Base-by-base conservation (phyloP, 129 eudicot species). In the Centella asiatica region DNA sequence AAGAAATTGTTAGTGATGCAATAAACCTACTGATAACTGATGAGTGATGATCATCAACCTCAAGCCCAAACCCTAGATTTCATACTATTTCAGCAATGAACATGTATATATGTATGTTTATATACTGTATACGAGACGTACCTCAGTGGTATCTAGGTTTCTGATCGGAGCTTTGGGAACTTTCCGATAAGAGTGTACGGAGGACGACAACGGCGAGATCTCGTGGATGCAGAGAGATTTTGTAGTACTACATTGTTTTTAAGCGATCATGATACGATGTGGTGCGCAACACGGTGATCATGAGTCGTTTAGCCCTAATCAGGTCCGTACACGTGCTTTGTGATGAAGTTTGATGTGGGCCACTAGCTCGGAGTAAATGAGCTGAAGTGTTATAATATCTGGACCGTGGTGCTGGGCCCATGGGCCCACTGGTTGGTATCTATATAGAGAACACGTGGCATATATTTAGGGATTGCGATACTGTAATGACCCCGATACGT, bases 181-280 rank as follows among this genome's bases (percentile, higher is more conserved):
- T 71, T 29, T 55, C 77, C 80, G 78, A 69, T 75, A 66, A 33
- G 20, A 24, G 48, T 67, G 75, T 71, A 71, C 77, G 77, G 80
- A 66, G 19, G 66, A 58, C 65, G 61, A 64, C 71, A 49, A 63
- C 80, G 69, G 67, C 78, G 69, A 79, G 78, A 79, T 75, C 78
- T 67, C 25, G 64, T 28, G 26, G 26, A 25, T 22, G 52, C 75
- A 26, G 69, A 45, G 62, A 72, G 24, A 25, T 52, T 66, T 51
- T 54, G 69, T 4, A 28, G 45, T 31, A 65, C 0, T 34, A 22
- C 22, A 32, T 60, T 40, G n/a, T n/a, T 50, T 55, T 54, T 45
- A 26, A 44, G 59, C 68, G 15, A 58, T 51, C 25, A 67, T 67
- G 68, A 4, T 49, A 54, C 37, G 44, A 64, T 34, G 66, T 17